Percentiles rank a stretch among this genome's conserved stretches.
Evolutionary conservation across 2,329 filamentous ascomycete species (phyloP).

Genomic region (Aureobasidium melanogenum): DNA sequence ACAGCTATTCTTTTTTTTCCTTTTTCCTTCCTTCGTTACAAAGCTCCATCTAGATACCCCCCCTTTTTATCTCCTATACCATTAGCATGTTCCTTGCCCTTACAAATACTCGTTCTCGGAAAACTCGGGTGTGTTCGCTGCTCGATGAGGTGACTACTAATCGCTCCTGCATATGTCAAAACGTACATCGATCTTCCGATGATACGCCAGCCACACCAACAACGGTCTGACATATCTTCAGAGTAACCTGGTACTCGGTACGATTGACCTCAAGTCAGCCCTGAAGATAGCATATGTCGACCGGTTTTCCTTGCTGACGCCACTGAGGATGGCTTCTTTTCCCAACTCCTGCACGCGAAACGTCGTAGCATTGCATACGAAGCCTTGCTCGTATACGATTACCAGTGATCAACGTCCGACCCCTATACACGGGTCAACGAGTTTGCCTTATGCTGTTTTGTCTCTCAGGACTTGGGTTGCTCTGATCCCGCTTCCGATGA

Average conservation of each 20-base stretch:
- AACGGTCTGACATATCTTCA: not conserved
- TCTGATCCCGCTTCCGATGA: not conserved
- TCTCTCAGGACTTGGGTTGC: not conserved
- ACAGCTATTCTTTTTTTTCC: not conserved
- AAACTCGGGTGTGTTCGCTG: not conserved
- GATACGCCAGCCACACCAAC: not conserved
- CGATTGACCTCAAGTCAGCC: not conserved
- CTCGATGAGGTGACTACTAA: not conserved
- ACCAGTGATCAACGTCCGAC: not conserved
- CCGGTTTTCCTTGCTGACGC: not conserved
- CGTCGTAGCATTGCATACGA: not conserved
- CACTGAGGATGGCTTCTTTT: not conserved
- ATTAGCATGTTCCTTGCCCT: not conserved
- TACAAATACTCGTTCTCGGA: not conserved
- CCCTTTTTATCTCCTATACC: conserved; percentile 2
- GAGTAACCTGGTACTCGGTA: not conserved
- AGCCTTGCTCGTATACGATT: not conserved
- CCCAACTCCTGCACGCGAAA: not conserved
- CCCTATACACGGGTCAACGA: not conserved
- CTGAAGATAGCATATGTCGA: not conserved
- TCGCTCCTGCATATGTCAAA: conserved; percentile 6
- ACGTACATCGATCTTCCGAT: not conserved
- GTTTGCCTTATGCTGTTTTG: not conserved
- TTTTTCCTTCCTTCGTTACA: not conserved
- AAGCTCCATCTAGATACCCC: conserved; percentile 8